Base-by-base conservation (phyloP, 2,329 filamentous ascomycete genomes). In the Lachnellula subtilissima region DNA sequence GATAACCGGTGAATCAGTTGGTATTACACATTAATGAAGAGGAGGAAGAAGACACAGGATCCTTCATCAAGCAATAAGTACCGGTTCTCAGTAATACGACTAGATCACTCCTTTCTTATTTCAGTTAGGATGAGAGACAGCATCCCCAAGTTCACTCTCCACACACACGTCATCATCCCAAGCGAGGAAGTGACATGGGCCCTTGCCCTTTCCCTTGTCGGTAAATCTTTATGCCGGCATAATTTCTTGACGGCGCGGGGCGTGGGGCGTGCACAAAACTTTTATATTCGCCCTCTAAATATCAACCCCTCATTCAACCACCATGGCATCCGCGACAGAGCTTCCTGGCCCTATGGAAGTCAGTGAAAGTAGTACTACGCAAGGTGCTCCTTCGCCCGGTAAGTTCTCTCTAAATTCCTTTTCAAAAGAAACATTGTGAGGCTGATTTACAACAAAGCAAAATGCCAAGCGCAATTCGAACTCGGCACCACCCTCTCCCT, bases 401-500 rank as follows among this genome's bases (percentile, higher is more conserved):
- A 61, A 15, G 35, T 45, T 36, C 19, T 25, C 39, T 11, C 32
- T 49, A 19, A 35, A 32, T 15, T 50, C 25, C 32, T 32, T 5
- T 5, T 32, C 1, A 15, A 47, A 11, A 9, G 48, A 5, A 36
- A 52, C 22, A 19, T 43, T 4, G 23, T 12, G 40, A 54, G 35
- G 46, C 46, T 51, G 39, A 61, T 57, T 58, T 39, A 62, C 57
- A 48, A n/a, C 52, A 56, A 65, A 82, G 80, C 79, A 67, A 74
- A 75, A 65, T 79, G 80, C 65, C 80, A 86, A 69, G 73, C 79
- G 62, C 80, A 84, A 68, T 89, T 97, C 76, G 94, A 97, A 71
- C 87, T 94, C 68, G 88, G 85, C 69, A 87, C 97, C 65, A 91
- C 90, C 71, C 87, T 94, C 70, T 77, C 87, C 45, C 84, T 99